Conservation (phyloP, 2,329 filamentous ascomycete genomes). For the Diplodia seriata region DNA sequence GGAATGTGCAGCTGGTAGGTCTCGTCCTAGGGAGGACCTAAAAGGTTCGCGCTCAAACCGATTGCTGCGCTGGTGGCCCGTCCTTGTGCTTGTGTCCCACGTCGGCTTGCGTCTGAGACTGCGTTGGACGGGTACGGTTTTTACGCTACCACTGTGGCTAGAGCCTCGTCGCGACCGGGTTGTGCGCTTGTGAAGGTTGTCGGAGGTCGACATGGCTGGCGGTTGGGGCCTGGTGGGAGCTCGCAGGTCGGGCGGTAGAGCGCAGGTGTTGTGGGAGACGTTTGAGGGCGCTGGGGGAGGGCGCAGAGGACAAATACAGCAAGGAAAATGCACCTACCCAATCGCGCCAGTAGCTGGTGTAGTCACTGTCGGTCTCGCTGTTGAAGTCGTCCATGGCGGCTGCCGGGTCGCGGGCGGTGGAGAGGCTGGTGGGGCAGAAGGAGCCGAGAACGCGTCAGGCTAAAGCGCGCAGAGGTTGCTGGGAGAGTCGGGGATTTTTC, state of each 20-base stretch:
- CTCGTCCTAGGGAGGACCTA: neutral
- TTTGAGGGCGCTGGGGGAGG: neutral
- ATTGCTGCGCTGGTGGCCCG: neutral
- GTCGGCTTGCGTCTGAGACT: neutral
- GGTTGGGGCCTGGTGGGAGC: slow-evolving; percentile 15
- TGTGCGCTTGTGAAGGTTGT: neutral
- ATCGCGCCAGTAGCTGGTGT: slow-evolving; percentile 98
- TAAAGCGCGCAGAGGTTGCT: slow-evolving; percentile 10
- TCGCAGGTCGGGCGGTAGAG: slow-evolving; percentile 21
- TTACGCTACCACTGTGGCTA: neutral
- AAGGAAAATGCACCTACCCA: slow-evolving; percentile 73
- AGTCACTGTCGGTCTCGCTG: slow-evolving; percentile 97
- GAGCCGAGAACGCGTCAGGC: slow-evolving; percentile 11
- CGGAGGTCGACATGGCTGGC: slow-evolving; percentile 17
- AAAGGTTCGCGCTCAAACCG: slow-evolving; percentile 15
- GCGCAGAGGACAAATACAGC: slow-evolving; percentile 4
- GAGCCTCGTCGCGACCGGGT: neutral
- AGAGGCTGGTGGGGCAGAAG: slow-evolving; percentile 7
- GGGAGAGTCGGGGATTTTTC: neutral
- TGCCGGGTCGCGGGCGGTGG: slow-evolving; percentile 10
- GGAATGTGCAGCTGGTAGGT: neutral
- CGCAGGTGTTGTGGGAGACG: slow-evolving; percentile 6
- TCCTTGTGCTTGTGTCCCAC: neutral
- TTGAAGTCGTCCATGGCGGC: slow-evolving; percentile 90
- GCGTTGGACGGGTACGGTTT: neutral